Evolutionary conservation across 805 yeast genomes (phyloP).

Genomic region (Nematodospora valgi): DNA sequence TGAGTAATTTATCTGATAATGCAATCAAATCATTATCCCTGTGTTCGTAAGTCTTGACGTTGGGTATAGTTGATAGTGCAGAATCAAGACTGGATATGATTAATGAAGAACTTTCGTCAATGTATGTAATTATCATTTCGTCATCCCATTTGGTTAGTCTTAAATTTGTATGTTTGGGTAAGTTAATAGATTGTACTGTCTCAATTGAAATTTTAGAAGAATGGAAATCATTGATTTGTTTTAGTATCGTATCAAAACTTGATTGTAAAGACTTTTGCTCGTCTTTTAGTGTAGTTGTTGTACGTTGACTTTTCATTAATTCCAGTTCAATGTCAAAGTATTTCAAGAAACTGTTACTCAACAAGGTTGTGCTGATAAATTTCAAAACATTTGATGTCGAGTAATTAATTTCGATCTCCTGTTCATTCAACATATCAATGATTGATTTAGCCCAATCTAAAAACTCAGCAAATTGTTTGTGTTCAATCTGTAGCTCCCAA

Average conservation of each 20-base stretch:
- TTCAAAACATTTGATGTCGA: slow-evolving; percentile 19
- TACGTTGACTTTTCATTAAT: not conserved
- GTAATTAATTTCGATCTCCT: slow-evolving; percentile 10
- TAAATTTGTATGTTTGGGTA: slow-evolving; percentile 6
- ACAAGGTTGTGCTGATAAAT: slow-evolving; percentile 17
- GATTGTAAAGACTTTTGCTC: not conserved
- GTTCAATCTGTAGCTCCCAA: slow-evolving; percentile 45
- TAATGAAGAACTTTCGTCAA: slow-evolving; percentile 5
- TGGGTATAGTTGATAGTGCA: slow-evolving; percentile 1
- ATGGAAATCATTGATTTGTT: slow-evolving; percentile 1
- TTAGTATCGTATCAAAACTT: slow-evolving; percentile 2
- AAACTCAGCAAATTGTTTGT: slow-evolving; percentile 42
- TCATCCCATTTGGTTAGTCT: not conserved
- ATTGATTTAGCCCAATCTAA: slow-evolving; percentile 42
- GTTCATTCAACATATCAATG: slow-evolving; percentile 34
- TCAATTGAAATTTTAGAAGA: slow-evolving; percentile 4
- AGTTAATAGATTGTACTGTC: not conserved
- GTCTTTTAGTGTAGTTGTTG: not conserved
- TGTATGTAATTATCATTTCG: slow-evolving; percentile 3
- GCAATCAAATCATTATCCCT: slow-evolving; percentile 1
- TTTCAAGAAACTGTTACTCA: slow-evolving; percentile 15
- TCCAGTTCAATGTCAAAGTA: slow-evolving; percentile 14
- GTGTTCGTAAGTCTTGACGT: slow-evolving; percentile 7
- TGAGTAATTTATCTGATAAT: slow-evolving; percentile 2
- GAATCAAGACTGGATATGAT: slow-evolving; percentile 1